A percentile compares a stretch with the other conserved stretches of the same genome.
Conservation (phyloP, 805 yeast genomes). For the Pichia eremophila region DNA sequence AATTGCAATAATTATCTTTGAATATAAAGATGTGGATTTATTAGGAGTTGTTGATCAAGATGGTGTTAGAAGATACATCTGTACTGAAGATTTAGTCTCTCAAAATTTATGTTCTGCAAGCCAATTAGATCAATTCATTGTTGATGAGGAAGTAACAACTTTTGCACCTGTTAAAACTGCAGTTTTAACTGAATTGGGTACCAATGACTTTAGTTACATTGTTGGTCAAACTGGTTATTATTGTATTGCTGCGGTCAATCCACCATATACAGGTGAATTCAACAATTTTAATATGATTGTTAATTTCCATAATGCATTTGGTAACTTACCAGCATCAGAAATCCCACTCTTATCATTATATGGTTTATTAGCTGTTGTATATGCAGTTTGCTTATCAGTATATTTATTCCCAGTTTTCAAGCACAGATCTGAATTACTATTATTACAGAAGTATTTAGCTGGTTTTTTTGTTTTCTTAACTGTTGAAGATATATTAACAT, state of each 20-base stretch:
- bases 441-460: conserved; percentile 83
- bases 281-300: conserved; percentile 53
- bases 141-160: conserved; percentile 30
- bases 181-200: conserved; percentile 46
- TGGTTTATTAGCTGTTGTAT: conserved; percentile 75
- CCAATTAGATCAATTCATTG: conserved; percentile 55
- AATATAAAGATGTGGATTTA: conserved; percentile 64
- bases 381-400: conserved; percentile 71
- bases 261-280: conserved; percentile 20
- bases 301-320: conserved; percentile 86
- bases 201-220: conserved; percentile 51
- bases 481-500: conserved; percentile 73
- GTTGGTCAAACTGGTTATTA: conserved; percentile 80
- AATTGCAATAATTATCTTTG: conserved; percentile 69
- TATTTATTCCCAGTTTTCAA: conserved; percentile 80
- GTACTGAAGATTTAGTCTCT: conserved; percentile 62
- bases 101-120: conserved; percentile 43
- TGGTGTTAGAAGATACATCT: conserved; percentile 50
- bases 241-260: conserved; percentile 69
- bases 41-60: conserved; percentile 46
- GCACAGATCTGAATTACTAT: conserved; percentile 78
- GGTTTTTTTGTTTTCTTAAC: conserved; percentile 79
- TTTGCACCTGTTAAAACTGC: conserved; percentile 50
- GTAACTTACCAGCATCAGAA: conserved; percentile 81
- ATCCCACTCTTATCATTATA: conserved; percentile 85